Conservation (phyloP, 495 filamentous ascomycete genomes). For the Tricharina praecox region DNA sequence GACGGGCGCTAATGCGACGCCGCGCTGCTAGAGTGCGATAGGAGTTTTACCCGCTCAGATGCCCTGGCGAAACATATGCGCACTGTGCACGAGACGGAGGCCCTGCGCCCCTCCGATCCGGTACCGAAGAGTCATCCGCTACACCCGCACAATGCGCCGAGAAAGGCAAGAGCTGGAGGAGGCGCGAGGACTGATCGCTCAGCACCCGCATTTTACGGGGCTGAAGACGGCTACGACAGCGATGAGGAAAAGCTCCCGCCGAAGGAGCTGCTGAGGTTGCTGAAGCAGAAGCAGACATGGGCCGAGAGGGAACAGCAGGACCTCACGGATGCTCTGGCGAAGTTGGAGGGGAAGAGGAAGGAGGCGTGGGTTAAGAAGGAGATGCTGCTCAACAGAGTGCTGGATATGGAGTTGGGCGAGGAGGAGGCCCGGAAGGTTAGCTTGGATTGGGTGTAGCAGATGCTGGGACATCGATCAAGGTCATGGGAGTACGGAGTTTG, state of each 20-base stretch:
- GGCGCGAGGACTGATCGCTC: too few species aligned
- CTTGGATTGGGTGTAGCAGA: constrained; percentile 13
- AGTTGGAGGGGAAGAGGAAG: constrained; percentile 47
- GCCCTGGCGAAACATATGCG: constrained; percentile 97
- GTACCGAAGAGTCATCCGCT: constrained; percentile 60
- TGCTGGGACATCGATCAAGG: not conserved
- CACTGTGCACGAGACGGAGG: constrained; percentile 94
- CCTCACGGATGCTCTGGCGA: constrained; percentile 46
- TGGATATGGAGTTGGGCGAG: constrained; percentile 34
- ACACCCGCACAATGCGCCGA: constrained; percentile 27
- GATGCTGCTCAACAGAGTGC: constrained; percentile 38
- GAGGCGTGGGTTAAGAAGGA: constrained; percentile 80
- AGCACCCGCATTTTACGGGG: constrained; percentile 30
- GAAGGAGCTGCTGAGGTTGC: constrained; percentile 50
- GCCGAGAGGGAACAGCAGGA: constrained; percentile 50
- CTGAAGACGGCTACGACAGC: constrained; percentile 51
- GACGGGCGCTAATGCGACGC: not conserved
- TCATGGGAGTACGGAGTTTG: not conserved
- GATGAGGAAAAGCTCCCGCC: constrained; percentile 40
- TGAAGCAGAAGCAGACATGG: constrained; percentile 69
- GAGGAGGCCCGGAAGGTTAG: constrained; percentile 18
- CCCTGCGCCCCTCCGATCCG: constrained; percentile 70
- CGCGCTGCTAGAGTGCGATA: constrained; percentile 62
- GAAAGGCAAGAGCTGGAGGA: constrained; percentile 1
- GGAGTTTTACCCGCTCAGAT: constrained; percentile 90